phyloP scores from a whole-genome alignment of 2,329 filamentous ascomycete genomes.

The Xylaria sp. region DNA sequence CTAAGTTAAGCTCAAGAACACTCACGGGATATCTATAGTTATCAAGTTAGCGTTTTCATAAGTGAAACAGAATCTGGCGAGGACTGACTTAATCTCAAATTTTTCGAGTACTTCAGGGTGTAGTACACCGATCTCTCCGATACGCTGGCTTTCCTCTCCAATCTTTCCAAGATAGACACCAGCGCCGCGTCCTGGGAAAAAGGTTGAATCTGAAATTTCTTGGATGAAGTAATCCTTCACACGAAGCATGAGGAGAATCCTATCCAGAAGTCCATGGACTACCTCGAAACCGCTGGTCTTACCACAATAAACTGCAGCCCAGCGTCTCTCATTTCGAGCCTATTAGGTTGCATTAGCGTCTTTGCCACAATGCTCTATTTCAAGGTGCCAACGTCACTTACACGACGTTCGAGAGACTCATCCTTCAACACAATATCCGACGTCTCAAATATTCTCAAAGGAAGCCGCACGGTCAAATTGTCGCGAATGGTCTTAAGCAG shows the following conservation, averaged over 20 bases:
- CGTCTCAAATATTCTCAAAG: slow-evolving; percentile 83
- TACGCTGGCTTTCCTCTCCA: slow-evolving; percentile 76
- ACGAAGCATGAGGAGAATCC: slow-evolving; percentile 91
- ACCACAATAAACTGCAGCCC: slow-evolving; percentile 94
- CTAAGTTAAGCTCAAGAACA: slow-evolving; percentile 92
- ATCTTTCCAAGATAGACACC: slow-evolving; percentile 76
- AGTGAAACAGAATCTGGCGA: background rate
- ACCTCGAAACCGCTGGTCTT: slow-evolving; percentile 95
- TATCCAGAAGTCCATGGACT: slow-evolving; percentile 92
- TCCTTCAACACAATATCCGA: slow-evolving; percentile 91
- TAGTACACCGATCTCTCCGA: slow-evolving; percentile 93
- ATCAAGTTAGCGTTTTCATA: slow-evolving; percentile 22
- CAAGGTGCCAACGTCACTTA: slow-evolving; percentile 14
- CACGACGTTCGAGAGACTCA: slow-evolving; percentile 73
- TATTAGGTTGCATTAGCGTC: slow-evolving; percentile 56
- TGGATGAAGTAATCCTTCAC: slow-evolving; percentile 91
- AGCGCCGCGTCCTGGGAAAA: slow-evolving; percentile 90
- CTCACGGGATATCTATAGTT: slow-evolving; percentile 73
- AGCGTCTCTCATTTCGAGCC: slow-evolving; percentile 92
- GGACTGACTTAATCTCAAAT: slow-evolving; percentile 58
- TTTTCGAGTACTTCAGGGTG: slow-evolving; percentile 94
- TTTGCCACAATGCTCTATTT: background rate
- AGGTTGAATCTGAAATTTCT: slow-evolving; percentile 89
- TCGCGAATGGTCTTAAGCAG: slow-evolving; percentile 82
- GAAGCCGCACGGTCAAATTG: slow-evolving; percentile 79